These are phyloP conservation scores for Pharus latifolius DNA, from an alignment of 176 grass and related monocot species.

Conservation along the genomic window DNA sequence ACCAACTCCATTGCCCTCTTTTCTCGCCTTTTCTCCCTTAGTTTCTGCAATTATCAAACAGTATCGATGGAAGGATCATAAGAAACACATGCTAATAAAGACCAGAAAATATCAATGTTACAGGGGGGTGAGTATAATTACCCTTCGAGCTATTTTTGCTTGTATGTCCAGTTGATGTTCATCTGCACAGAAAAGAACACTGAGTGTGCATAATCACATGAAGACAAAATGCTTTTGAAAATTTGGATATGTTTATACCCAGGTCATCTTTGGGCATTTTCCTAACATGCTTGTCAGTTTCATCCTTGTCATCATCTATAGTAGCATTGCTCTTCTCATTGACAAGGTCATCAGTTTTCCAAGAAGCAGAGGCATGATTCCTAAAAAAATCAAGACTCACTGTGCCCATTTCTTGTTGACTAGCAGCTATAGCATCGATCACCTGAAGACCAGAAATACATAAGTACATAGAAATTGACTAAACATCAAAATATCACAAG, in stretches of 20 bases:
- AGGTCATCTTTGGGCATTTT: constrained; percentile 40
- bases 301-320: constrained; percentile 36
- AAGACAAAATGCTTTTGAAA: constrained; percentile 10
- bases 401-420: constrained; percentile 45
- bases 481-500: background rate
- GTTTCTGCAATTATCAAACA: constrained; percentile 49
- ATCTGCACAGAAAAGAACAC: constrained; percentile 35
- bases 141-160: constrained; percentile 64
- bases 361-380: constrained; percentile 67
- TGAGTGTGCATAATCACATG: background rate
- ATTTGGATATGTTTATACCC: constrained; percentile 31
- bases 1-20: constrained; percentile 78
- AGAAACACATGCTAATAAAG: background rate
- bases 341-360: constrained; percentile 64
- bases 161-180: constrained; percentile 43
- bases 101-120: constrained; percentile 1
- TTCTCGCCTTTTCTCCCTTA: constrained; percentile 78
- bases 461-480: background rate
- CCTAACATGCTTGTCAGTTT: constrained; percentile 32
- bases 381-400: constrained; percentile 87
- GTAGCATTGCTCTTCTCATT: constrained; percentile 24
- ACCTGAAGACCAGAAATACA: constrained; percentile 37
- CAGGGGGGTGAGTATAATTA: constrained; percentile 19
- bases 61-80: background rate
- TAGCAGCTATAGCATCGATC: constrained; percentile 66